Conservation (phyloP, 805 yeast genomes). For the Teunomyces kruisii region DNA sequence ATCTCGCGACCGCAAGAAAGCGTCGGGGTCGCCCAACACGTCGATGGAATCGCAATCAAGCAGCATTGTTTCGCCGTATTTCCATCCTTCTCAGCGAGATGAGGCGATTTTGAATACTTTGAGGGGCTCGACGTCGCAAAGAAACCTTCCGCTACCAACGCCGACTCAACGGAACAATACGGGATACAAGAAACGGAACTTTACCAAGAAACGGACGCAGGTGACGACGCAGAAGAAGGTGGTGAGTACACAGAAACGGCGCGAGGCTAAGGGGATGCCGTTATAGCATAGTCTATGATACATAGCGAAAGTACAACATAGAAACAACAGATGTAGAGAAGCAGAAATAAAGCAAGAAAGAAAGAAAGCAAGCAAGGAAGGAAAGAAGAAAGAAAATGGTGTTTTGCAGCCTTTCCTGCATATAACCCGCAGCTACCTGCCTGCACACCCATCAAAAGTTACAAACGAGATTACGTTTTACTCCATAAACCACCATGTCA, state of each 20-base stretch:
- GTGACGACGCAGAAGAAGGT: neutral
- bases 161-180: neutral
- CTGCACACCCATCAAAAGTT: too few species aligned
- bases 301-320: too few species aligned
- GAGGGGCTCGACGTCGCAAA: constrained; percentile 7
- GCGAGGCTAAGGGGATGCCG: constrained; percentile 6
- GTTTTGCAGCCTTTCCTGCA: neutral
- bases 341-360: too few species aligned
- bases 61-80: neutral
- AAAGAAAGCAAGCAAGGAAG: too few species aligned
- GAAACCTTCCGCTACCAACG: constrained; percentile 1
- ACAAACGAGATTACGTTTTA: neutral
- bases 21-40: constrained; percentile 1
- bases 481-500: neutral
- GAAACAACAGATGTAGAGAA: too few species aligned
- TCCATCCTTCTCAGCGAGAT: constrained; percentile 9
- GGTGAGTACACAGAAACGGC: constrained; percentile 1
- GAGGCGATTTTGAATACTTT: constrained; percentile 8
- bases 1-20: constrained; percentile 30
- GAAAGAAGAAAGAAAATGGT: too few species aligned
- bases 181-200: neutral
- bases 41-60: neutral
- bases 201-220: neutral
- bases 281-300: neutral
- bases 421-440: neutral